Evolutionary conservation across 768 basidiomycete genomes (phyloP), one percentile per base, ranked within the genome.

Genomic region (Tulasnella calospora): DNA sequence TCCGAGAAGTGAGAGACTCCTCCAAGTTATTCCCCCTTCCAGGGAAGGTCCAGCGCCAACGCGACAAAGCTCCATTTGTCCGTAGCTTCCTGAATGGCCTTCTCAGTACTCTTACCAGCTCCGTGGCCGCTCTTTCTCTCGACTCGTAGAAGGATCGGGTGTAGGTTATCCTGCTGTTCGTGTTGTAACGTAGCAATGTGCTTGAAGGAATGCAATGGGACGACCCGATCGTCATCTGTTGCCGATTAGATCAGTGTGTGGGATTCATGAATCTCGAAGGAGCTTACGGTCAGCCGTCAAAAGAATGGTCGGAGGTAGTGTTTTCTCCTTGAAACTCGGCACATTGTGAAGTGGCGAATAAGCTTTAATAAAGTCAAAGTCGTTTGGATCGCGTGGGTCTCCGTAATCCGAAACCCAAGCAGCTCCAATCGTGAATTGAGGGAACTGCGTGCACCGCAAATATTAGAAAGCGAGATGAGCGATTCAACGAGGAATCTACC

Each of bases 141-240:
- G 36, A 95, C 89, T 30, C 93, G 89, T 71, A 94, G 85, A 27
- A 95, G 86, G 17, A 95, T 85, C 7, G 94, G 94, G 81, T 93
- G 84, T 0, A 89, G 88, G 83, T 94, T 95, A 70, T 89, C 81
- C 0, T 92, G 87, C 0, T 89, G 84, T 1, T 84, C 85, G 82
- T 94, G 84, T 82, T 95, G 94, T 47, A 94, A 85, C n/a, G 90
- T 89, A 21, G 94, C 94, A 0, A 91, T 90, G 73, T 90, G 87
- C 84, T 95, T 95, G 88, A 92, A 94, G 12, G 93, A 92, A 84
- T 94, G 94, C 82, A 93, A 85, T 1, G 93, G 92, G 6, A 94
- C 93, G n/a, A 95, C 94, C 44, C 94, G 91, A 81, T 94, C 92
- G 81, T 94, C 94, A 80, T 93, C 92, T 93, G 81, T 17, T 41